Percentiles rank a stretch among this genome's conserved stretches.
phyloP scores from a whole-genome alignment of 768 basidiomycete species.

The Macrocybe gigantea region DNA sequence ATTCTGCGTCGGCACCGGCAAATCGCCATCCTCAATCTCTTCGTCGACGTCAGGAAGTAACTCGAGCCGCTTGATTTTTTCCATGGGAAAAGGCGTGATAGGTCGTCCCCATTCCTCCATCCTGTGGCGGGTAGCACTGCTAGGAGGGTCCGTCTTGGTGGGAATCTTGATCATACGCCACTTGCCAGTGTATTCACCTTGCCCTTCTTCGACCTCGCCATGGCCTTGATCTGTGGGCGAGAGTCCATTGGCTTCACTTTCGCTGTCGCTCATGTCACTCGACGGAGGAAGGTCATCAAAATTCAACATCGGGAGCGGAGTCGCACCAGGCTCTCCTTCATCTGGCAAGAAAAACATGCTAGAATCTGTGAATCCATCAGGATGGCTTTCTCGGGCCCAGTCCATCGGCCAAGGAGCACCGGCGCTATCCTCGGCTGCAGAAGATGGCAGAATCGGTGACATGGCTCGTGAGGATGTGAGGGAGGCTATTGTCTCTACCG shows the following conservation, averaged over 20 bases:
- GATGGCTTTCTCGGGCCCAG: constrained; percentile 11
- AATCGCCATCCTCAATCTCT: constrained; percentile 12
- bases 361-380: constrained; percentile 10
- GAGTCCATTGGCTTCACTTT: constrained; percentile 8
- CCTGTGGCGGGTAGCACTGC: constrained; percentile 42
- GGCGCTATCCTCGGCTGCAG: constrained; percentile 7
- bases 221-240: too few species aligned
- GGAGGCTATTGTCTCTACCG: constrained; percentile 18
- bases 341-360: constrained; percentile 24
- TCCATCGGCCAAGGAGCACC: constrained; percentile 13
- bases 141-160: constrained; percentile 63
- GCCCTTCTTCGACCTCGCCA: constrained; percentile 26
- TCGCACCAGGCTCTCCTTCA: constrained; percentile 19
- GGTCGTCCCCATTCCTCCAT: constrained; percentile 65
- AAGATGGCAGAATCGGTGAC: constrained; percentile 13
- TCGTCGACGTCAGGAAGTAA: constrained; percentile 15
- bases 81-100: constrained; percentile 57
- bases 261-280: constrained; percentile 29
- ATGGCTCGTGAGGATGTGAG: constrained; percentile 2
- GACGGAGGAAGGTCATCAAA: constrained; percentile 17
- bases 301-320: constrained; percentile 22
- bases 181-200: constrained; percentile 65
- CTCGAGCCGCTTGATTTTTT: constrained; percentile 13
- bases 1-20: constrained; percentile 13
- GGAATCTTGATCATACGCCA: constrained; percentile 51